Conservation (phyloP, 2,329 filamentous ascomycete species). For the Emmonsiellopsis sp. region DNA sequence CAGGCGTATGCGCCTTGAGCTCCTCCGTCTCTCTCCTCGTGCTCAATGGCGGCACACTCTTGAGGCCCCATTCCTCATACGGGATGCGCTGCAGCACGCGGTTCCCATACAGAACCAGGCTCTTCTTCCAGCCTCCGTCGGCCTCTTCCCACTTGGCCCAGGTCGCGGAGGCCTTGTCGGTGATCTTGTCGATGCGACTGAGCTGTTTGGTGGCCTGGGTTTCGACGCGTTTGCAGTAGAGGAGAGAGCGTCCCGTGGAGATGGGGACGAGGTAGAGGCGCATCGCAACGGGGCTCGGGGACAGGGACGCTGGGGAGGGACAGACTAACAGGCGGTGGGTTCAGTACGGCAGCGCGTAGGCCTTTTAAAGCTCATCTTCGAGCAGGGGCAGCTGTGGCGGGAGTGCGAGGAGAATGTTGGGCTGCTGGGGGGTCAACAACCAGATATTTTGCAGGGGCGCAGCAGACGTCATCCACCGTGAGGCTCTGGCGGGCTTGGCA, state of each 20-base stretch:
- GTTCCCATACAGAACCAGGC: slow-evolving; percentile 79
- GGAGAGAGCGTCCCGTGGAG: slow-evolving; percentile 78
- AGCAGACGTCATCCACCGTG: too few relatives aligned
- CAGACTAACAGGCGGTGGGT: background rate
- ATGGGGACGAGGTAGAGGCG: slow-evolving; percentile 89
- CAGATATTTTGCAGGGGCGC: too few relatives aligned
- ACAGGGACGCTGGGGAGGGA: background rate
- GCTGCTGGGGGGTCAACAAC: too few relatives aligned
- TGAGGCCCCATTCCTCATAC: slow-evolving; percentile 95
- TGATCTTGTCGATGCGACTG: slow-evolving; percentile 58
- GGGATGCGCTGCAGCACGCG: slow-evolving; percentile 75
- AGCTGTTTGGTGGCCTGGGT: slow-evolving; percentile 45
- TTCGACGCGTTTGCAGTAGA: slow-evolving; percentile 77
- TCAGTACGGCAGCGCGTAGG: background rate
- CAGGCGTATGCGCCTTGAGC: slow-evolving; percentile 52
- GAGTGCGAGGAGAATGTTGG: background rate
- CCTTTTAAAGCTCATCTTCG: slow-evolving; percentile 1
- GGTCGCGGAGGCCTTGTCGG: slow-evolving; percentile 60
- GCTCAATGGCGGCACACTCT: slow-evolving; percentile 79
- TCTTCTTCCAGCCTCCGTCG: slow-evolving; percentile 78
- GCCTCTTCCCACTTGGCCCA: slow-evolving; percentile 86
- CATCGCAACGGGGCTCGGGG: slow-evolving; percentile 44
- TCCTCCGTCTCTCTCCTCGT: slow-evolving; percentile 56
- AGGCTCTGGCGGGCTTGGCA: too few relatives aligned
- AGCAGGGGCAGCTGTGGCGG: background rate